Evolutionary conservation across 352 stramenopile genomes (phyloP), one percentile per base, ranked within the genome.

Genomic region (Pythium dissotocum): DNA sequence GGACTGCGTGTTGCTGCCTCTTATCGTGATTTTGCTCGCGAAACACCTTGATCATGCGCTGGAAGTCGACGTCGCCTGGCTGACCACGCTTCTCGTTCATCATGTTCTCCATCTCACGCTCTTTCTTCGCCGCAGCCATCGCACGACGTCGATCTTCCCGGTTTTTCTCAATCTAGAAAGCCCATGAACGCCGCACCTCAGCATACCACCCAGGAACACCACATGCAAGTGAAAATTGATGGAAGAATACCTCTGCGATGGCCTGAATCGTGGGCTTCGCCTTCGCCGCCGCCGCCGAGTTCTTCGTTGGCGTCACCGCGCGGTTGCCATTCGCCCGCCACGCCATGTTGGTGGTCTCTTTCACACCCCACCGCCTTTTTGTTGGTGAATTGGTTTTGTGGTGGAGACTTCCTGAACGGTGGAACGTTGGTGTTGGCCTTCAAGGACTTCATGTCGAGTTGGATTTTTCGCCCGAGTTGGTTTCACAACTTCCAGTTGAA

Each of bases 11-110:
- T 3, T 71, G 58, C 33, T 77, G 63, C 12, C 65, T 76, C 61
- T 90, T 87, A 57, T 89, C 77, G 42, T 70, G 63, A 56, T 93
- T 91, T 61, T 93, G 82, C 63, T 95, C 87, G 4, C 89, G 82
- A 57, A 95, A 97, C 56, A 77, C 71, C 49, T 87, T 84, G 64
- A 97, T 97, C 90, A 97, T 96, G 65, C 90, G 85, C 73, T 97
- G 90, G 66, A 97, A 97, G 75, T 97, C 90, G 51, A 97, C 87
- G 71, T 97, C 90, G 33, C 90, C 90, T 2, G 90, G 90, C 48
- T 91, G 81, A 2, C 90, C 90, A 44, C 81, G 67, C 58, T 87
- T 85, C 67, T 97, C 89, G 65, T 95, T 95, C 64, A 83, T 44
- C 56, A 88, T 72, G 58, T 82, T 96, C 75, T 97, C 89, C 24